These are phyloP conservation scores for Entomophthora muscae DNA, from an alignment of 371 early-diverging fungal genomes.

Conservation along the genomic window DNA sequence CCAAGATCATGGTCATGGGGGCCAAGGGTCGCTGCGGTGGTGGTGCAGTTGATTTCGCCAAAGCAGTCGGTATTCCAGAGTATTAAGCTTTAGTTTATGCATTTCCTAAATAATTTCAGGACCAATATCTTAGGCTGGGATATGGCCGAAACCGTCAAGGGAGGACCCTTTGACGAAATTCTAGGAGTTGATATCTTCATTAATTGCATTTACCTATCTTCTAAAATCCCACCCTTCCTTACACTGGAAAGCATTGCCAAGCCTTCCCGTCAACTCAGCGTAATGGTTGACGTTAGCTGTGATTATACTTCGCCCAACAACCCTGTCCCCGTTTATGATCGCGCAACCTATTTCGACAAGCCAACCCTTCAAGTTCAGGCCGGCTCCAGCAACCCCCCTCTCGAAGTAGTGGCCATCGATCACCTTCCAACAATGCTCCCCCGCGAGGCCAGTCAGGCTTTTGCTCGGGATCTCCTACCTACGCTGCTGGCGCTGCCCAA, in stretches of 20 bases:
- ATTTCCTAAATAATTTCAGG: constrained; percentile 11
- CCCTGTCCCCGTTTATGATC: constrained; percentile 84
- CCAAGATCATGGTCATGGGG: constrained; percentile 91
- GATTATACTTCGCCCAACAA: constrained; percentile 94
- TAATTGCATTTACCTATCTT: constrained; percentile 91
- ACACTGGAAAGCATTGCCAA: constrained; percentile 51
- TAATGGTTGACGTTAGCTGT: constrained; percentile 88
- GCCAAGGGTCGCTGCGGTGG: constrained; percentile 91
- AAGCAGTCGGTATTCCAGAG: constrained; percentile 70
- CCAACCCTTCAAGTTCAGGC: constrained; percentile 53
- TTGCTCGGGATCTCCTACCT: constrained; percentile 69
- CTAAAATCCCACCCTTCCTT: constrained; percentile 86
- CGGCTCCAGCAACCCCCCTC: constrained; percentile 13
- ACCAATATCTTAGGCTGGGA: constrained; percentile 88
- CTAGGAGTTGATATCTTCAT: constrained; percentile 79
- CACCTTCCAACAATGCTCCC: constrained; percentile 91
- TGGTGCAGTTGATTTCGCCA: constrained; percentile 75
- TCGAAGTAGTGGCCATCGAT: constrained; percentile 89
- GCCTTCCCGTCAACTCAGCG: constrained; percentile 45
- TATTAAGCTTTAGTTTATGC: constrained; percentile 11
- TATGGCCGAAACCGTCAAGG: constrained; percentile 77
- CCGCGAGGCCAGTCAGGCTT: constrained; percentile 77
- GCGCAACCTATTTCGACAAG: constrained; percentile 82
- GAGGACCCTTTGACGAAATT: constrained; percentile 89
- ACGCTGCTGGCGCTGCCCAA: constrained; percentile 48